Evolutionary conservation across 129 eudicot genomes (phyloP), one percentile per base, ranked within the genome.

Genomic region (Saussurea involucrata): DNA sequence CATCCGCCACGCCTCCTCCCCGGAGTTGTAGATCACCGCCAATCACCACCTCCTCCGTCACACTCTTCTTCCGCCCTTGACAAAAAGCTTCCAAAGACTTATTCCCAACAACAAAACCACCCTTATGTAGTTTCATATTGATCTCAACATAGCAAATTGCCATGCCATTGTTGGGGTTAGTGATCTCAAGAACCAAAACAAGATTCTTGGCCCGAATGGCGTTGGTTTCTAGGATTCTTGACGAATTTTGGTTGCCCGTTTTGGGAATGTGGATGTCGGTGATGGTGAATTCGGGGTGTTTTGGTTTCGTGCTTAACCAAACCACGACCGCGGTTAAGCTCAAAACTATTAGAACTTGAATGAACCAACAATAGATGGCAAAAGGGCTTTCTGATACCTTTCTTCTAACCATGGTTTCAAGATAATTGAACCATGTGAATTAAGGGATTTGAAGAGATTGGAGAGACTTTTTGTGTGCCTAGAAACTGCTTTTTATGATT

Each of bases 81-180:
- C 70, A 80, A n/a, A 88, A 88, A 65, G 68, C 31, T 15, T 37
- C 75, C 13, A 66, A 34, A 0, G 89, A 73, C 6, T 77, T 80
- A 6, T 15, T 76, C 49, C 85, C 87, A 13, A 46, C 49, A 22
- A 76, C 36, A 28, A 42, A 42, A 63, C 63, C 80, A 10, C 20
- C 68, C 4, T 44, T 42, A 37, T 76, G 49, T 32, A 76, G 9
- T 1, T 33, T 71, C 64, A 82, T 9, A 64, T 10, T 18, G 36
- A 85, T 68, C 11, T 18, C 44, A 8, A 66, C 67, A 37, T 84
- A 87, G 37, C 86, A 82, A 63, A 87, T 80, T 1, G 77, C 73
- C 32, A 85, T 68, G 46, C 87, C 76, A 57, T 76, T 79, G 81
- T 87, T 87, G 4, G 89, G 92, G 46, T 87, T 87, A 34, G 73